Percentiles rank a stretch among this genome's conserved stretches.
These are phyloP conservation scores for Penicillium rolfsii DNA, from an alignment of 2,329 filamentous ascomycete genomes.

Conservation along the genomic window DNA sequence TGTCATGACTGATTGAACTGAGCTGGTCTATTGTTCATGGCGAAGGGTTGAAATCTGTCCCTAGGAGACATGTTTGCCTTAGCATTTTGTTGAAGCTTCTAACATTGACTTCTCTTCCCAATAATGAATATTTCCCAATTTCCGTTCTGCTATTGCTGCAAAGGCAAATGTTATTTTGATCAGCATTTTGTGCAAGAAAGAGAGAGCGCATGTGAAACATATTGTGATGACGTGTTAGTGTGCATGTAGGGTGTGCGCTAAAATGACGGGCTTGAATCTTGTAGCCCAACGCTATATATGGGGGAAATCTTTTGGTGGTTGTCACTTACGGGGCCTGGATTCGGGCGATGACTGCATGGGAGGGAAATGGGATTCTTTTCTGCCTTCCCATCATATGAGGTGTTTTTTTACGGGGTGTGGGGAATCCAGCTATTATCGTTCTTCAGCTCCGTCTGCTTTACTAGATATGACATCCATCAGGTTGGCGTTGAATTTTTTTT, in stretches of 20 bases:
- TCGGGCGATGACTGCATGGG: conserved; percentile 19
- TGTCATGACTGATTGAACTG: not conserved
- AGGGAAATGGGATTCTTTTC: conserved; percentile 11
- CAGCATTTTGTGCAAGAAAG: conserved; percentile 20
- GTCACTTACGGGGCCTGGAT: conserved; percentile 14
- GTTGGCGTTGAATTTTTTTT: not conserved
- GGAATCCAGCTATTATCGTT: conserved; percentile 8
- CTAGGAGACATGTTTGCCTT: conserved; percentile 6
- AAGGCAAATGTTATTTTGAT: conserved; percentile 24
- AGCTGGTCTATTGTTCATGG: not conserved
- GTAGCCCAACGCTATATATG: conserved; percentile 22
- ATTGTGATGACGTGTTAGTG: not conserved
- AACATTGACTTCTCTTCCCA: conserved; percentile 14
- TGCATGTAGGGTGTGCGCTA: conserved; percentile 2
- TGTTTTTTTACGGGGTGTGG: conserved; percentile 17
- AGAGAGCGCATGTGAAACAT: not conserved
- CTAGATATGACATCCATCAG: not conserved
- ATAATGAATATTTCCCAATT: conserved; percentile 26
- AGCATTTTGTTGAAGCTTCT: conserved; percentile 7
- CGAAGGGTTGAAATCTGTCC: not conserved
- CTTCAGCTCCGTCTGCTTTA: not conserved
- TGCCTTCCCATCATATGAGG: conserved; percentile 12
- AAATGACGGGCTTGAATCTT: conserved; percentile 5
- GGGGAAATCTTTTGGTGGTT: conserved; percentile 11
- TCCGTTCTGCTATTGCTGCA: conserved; percentile 15